Evolutionary conservation across 495 filamentous ascomycete genomes (phyloP), one percentile per base, ranked within the genome.

Genomic region (Penicillium atrosanguineum): DNA sequence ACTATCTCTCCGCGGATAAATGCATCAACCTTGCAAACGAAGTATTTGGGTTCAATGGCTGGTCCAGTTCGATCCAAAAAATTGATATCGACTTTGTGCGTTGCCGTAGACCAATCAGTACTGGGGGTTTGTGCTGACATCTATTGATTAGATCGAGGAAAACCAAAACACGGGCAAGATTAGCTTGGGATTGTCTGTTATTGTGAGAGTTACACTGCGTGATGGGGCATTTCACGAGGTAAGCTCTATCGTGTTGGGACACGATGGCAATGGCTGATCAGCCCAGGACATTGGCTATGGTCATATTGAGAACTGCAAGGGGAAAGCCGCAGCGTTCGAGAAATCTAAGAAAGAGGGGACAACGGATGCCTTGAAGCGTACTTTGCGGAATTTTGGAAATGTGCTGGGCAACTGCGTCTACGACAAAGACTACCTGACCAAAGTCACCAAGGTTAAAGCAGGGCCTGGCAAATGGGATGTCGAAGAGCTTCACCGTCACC

Each of bases 261-360:
- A 45, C 18, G 16, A 3, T 25, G 34, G 25, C 42, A 16, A 6
- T 40, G 38, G 29, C 36, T 21, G 16, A 4, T 1, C 4, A 21
- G 26, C 8, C 8, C 14, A 88, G 83, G 94, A 99, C 68, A 85
- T 97, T 46, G 94, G 94, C 1, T 97, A 97, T 59, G 94, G 95
- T 4, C 85, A 91, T 54, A 95, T 94, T 47, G 93, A 97, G 67
- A 98, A 97, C 58, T 89, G 85, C 70, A 96, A 95, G 70, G 86
- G 87, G 23, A 97, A 97, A 72, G 93, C 91, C 0, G 84, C 88
- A 7, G 93, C 91, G 2, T 97, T 96, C 61, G 93, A 97, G 68
- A 97, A 97, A 68, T 90, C 93, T 1, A 97, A 97, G 73, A 98
- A 98, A 66, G 91, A 97, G 72, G 95, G 89, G 6, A 95, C 91